Conservation (phyloP, 257 asterid species). For the Primulina huaijiensis region DNA sequence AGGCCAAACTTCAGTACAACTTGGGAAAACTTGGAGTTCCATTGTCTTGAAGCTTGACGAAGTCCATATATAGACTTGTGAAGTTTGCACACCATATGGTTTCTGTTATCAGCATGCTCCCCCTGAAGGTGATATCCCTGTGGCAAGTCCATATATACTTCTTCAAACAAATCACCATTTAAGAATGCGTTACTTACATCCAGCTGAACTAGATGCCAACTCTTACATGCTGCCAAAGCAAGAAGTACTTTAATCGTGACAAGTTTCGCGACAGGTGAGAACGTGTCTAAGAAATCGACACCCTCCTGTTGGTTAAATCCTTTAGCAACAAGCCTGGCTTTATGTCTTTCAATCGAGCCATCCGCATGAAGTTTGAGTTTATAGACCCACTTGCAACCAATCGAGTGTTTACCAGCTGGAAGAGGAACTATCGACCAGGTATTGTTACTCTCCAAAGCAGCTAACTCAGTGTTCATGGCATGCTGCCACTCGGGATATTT, state of each 20-base stretch:
- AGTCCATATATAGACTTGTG: neutral
- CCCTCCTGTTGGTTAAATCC: neutral
- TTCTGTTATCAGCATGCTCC: neutral
- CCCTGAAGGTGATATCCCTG: neutral
- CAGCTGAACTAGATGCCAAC: neutral
- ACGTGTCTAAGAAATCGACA: neutral
- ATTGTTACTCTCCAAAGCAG: neutral
- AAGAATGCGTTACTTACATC: neutral
- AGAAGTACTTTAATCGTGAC: neutral
- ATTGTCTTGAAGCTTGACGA: neutral
- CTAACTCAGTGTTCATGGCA: neutral
- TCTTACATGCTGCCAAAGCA: neutral
- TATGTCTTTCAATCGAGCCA: neutral
- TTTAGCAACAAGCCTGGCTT: neutral
- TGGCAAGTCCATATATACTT: neutral
- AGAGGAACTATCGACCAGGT: neutral
- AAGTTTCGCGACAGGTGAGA: neutral
- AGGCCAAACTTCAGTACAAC: neutral
- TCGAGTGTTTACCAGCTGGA: neutral
- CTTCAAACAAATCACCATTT: neutral
- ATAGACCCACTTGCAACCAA: neutral
- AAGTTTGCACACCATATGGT: neutral
- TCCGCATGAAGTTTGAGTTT: neutral
- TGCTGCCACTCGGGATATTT: neutral
- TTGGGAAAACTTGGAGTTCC: neutral